These are phyloP conservation scores for Rubroshorea leprosula DNA, from an alignment of 345 rosid species.

Conservation along the genomic window DNA sequence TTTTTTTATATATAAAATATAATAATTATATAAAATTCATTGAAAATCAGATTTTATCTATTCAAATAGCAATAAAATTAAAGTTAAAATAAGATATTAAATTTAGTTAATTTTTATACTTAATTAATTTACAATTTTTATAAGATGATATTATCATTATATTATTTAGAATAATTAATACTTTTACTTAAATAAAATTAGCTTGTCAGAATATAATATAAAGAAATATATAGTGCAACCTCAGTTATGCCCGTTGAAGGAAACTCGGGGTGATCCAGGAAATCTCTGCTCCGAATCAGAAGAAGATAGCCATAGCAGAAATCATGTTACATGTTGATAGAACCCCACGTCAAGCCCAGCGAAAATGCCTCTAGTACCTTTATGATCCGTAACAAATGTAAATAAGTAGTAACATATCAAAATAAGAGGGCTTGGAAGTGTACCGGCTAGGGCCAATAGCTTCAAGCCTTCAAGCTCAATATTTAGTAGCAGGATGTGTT, in stretches of 20 bases:
- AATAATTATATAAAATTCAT: too few relatives aligned
- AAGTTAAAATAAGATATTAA: too few relatives aligned
- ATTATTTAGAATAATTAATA: too few relatives aligned
- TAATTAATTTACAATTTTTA: too few relatives aligned
- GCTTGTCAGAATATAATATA: too few relatives aligned
- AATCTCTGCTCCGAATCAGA: conserved; percentile 56
- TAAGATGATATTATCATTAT: too few relatives aligned
- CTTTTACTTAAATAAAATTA: conserved; percentile 8
- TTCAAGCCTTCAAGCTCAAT: conserved; percentile 37
- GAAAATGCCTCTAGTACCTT: background rate
- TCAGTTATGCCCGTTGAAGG: conserved; percentile 86
- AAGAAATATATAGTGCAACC: too few relatives aligned
- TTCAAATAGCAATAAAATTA: too few relatives aligned
- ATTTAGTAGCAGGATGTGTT: too few relatives aligned
- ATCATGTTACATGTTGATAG: background rate
- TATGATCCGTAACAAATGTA: background rate
- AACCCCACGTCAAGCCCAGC: background rate
- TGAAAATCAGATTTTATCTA: too few relatives aligned
- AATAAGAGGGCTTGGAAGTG: conserved; percentile 9
- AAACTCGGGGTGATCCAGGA: conserved; percentile 88
- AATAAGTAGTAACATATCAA: conserved; percentile 5
- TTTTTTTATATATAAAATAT: too few relatives aligned
- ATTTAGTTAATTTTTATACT: too few relatives aligned
- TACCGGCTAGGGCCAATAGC: conserved; percentile 52
- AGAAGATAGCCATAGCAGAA: conserved; percentile 20